Percentiles rank a stretch among this genome's conserved stretches.
Conservation (phyloP, 2,329 filamentous ascomycete genomes). For the Tolypocladium tropicale region DNA sequence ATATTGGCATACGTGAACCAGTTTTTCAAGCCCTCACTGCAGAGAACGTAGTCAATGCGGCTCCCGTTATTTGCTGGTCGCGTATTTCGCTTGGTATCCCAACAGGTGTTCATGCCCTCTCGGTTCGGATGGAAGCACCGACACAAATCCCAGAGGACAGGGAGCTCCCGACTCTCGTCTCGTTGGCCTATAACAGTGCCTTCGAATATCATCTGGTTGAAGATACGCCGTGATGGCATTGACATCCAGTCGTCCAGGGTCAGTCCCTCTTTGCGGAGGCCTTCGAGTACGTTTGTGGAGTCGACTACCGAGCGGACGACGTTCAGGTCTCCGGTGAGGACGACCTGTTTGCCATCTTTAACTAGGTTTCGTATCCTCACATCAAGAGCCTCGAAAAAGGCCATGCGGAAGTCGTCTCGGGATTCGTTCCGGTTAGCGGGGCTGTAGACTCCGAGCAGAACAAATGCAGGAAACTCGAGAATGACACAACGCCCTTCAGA, state of each 20-base stretch:
- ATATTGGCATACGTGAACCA: conserved; percentile 81
- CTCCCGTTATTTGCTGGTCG: conserved; percentile 89
- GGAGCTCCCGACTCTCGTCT: conserved; percentile 58
- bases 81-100: conserved; percentile 92
- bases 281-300: conserved; percentile 62
- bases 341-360: conserved; percentile 69
- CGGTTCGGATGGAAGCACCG: conserved; percentile 71
- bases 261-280: conserved; percentile 58
- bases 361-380: conserved; percentile 75
- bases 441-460: conserved; percentile 85
- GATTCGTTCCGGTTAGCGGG: conserved; percentile 81
- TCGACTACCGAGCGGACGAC: conserved; percentile 62
- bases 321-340: conserved; percentile 84
- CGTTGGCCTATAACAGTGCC: conserved; percentile 57
- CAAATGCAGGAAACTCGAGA: conserved; percentile 89
- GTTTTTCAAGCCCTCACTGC: conserved; percentile 63
- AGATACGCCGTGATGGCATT: conserved; percentile 60
- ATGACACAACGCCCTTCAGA: conserved; percentile 86
- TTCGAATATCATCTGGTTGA: conserved; percentile 75
- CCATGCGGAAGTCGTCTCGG: conserved; percentile 70
- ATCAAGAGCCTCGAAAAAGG: conserved; percentile 73
- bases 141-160: conserved; percentile 75
- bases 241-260: conserved; percentile 64
- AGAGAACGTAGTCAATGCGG: conserved; percentile 88
- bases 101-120: conserved; percentile 90